Evolutionary conservation across 1,284 basidiomycete species (phyloP), one percentile per base, ranked within the genome.

Genomic region (Porodaedalea pini): DNA sequence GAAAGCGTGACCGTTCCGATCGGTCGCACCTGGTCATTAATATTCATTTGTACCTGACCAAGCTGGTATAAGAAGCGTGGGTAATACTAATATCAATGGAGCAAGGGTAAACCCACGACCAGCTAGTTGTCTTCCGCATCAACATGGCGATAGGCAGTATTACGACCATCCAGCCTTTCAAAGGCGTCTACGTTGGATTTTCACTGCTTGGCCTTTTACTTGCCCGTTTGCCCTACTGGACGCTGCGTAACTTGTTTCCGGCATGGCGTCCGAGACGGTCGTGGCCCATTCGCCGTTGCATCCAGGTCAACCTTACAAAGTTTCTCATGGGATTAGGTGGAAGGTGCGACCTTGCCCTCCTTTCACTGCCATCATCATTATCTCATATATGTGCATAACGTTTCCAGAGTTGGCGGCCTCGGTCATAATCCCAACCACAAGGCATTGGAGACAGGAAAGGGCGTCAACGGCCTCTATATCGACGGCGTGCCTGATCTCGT

Each of bases 401-500:
- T 49, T 17, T 1, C 13, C 41, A 47, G 52, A 45, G 41, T 37
- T 53, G 48, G 48, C 1, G 41, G 51, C 1, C 8, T 54, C 10
- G 40, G 19, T 1, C 25, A 25, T 21, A 62, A 27, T 36, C 48
- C 58, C 34, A 41, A 49, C 10, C 40, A 54, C 32, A 43, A 50
- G 39, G 32, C 54, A 37, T 19, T 58, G 48, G 49, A 17, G 57
- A 36, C 27, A 15, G 60, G 58, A 19, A 58, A 59, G 15, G 58
- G 57, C 19, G 60, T 61, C 11, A 45, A 54, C 3, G 63, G 62
- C 21, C 55, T 63, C 8, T 66, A 57, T 54, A 52, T 66, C 13
- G 61, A 63, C 21, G 31, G 29, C 4, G 36, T 44, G 4, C 56
- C 56, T 15, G 41, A 52, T 5, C 67, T 81, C 17, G 64, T 86